phyloP scores from a whole-genome alignment of 805 yeast genomes.

The Sugiyamaella valdiviana region DNA sequence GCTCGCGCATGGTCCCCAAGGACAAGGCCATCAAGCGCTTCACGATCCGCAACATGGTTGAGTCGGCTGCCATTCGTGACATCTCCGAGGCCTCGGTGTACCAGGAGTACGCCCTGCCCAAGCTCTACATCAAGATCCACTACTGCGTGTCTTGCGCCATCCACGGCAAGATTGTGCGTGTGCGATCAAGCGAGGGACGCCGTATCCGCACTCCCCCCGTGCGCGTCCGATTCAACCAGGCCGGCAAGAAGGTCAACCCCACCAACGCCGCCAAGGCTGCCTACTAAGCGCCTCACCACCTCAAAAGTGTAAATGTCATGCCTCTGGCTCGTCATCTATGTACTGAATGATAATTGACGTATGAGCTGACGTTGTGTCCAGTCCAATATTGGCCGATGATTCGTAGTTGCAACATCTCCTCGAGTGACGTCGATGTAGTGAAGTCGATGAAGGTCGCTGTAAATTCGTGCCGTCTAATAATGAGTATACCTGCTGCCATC shows the following conservation, averaged over 20 bases:
- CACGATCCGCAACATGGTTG: conserved; percentile 99
- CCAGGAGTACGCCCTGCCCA: conserved; percentile 98
- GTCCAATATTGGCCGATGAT: no score
- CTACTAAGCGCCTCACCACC: conserved; percentile 27
- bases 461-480: no score
- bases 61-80: conserved; percentile 99
- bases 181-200: conserved; percentile 98
- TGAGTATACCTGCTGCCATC: no score
- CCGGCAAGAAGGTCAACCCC: conserved; percentile 92
- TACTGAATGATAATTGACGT: neutral
- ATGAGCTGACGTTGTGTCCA: neutral
- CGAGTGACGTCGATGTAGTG: no score
- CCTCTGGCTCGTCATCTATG: neutral
- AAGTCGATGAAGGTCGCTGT: no score
- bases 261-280: conserved; percentile 97
- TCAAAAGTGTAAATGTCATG: neutral
- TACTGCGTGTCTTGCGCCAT: conserved; percentile 99
- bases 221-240: conserved; percentile 95
- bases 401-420: no score
- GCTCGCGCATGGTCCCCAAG: conserved; percentile 99
- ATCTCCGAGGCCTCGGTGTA: conserved; percentile 98
- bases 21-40: conserved; percentile 99
- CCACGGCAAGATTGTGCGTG: conserved; percentile 99
- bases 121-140: conserved; percentile 99
- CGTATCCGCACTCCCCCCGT: conserved; percentile 98